Base-by-base conservation (phyloP, 805 yeast species). In the Soucietia sequanensis region DNA sequence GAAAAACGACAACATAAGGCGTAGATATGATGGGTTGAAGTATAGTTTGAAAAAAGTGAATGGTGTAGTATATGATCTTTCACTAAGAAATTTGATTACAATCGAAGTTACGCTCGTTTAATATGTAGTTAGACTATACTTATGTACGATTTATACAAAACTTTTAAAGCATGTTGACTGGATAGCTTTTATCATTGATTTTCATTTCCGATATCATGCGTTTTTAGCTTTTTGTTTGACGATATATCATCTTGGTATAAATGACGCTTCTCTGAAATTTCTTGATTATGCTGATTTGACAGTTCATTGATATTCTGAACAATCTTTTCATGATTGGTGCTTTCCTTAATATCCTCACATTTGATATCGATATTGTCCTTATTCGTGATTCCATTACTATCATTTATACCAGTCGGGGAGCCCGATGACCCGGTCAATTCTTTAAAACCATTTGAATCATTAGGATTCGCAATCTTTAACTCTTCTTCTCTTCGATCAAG, bases 1-100 rank as follows among this genome's bases (percentile, higher is more conserved):
- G 39, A 56, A 54, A 35, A 58, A 58, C 31, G 63, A 58, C 27
- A 40, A 30, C 11, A 34, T 58, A 14, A 38, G 63, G 35, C 46
- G 59, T 31, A 54, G 47, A 31, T 55, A 39, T 31, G 63, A 58
- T 28, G 59, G 58, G 10, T 44, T 58, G 38, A 58, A 58, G 43
- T 58, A 58, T 35, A 52, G 39, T 34, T 43, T 50, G 27, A 56
- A 58, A 36, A 51, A 53, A 35, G 34, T 56, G 13, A 56, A 56
- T 27, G 48, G 47, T 21, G 41, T 58, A 10, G 58, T 55, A 8
- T 54, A 54, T 27, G 60, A 56, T 36, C 40, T 56, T 15, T 43
- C 52, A 5, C 41, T 50, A 21, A 41, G 54, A 35, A 45, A 39
- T 23, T 35, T 48, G 23, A 48, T 47, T 12, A 22, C 33, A 6